Evolutionary conservation across 768 basidiomycete genomes (phyloP), one percentile per base, ranked within the genome.

Genomic region (Suillus discolor): DNA sequence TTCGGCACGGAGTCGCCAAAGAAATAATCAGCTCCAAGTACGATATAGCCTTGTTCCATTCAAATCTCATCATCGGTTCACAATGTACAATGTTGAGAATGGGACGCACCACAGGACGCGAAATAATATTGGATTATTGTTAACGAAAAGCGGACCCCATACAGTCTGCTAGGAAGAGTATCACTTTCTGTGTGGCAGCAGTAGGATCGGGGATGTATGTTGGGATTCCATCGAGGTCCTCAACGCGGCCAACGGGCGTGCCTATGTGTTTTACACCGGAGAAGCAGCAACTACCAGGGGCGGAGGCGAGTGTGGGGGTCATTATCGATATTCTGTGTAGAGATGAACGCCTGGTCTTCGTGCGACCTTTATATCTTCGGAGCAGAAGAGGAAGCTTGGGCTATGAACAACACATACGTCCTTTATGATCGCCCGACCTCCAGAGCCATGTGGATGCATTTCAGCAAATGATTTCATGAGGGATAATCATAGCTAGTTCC

Each of bases 71-170:
- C 25, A 34, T 15, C 47, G 2, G 20, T 16, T 16, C 28, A 31
- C 28, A 31, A 20, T 31, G 2, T 20, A 23, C 51, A 57, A 62
- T 12, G 13, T 53, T 9, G 51, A 8, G 4, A 38, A 25, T n/a
- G 34, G 8, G 41, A 71, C 77, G 4, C 45, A 89, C 89, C 89
- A n/a, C 81, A 77, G 2, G 83, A 77, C 2, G 89, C 87, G 64
- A 85, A 87, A 64, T 83, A 89, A 71, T 90, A 88, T 70, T 87
- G 85, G 5, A 89, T 61, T 74, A 55, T 84, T 84, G 70, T 89
- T 89, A 62, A 84, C 41, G 68, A 74, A 85, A 36, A 87, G 77
- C 0, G 87, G 81, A 0, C 87, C 85, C 65, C 73, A 87, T 15
- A 89, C 78, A 71, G n/a, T 89, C 88, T 1, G 86, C 66, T 60